Evolutionary conservation across 1,284 basidiomycete genomes (phyloP).

Genomic region (Amylostereum areolatum): DNA sequence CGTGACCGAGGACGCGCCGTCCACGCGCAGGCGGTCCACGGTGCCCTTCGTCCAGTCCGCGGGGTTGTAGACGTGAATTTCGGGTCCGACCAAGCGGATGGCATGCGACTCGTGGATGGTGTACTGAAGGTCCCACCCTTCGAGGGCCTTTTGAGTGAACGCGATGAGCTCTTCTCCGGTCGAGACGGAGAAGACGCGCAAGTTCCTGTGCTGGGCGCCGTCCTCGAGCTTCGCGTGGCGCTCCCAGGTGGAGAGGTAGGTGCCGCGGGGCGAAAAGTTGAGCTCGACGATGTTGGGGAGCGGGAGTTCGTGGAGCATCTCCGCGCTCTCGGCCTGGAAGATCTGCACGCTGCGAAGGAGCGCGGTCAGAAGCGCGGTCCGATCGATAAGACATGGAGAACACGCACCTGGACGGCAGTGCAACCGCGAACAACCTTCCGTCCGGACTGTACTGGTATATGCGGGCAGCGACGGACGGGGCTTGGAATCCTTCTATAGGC

Average conservation of each 20-base stretch:
- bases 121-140: slow-evolving; percentile 88
- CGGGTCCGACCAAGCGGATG: slow-evolving; percentile 75
- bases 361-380: not conserved
- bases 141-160: slow-evolving; percentile 81
- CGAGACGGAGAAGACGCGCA: slow-evolving; percentile 77
- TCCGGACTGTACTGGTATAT: slow-evolving; percentile 84
- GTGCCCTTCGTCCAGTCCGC: slow-evolving; percentile 75
- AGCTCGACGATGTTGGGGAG: slow-evolving; percentile 78
- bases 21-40: slow-evolving; percentile 76
- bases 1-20: slow-evolving; percentile 71
- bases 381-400: not conserved
- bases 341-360: slow-evolving; percentile 56
- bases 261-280: slow-evolving; percentile 88
- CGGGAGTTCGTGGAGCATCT: slow-evolving; percentile 63
- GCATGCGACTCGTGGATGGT: slow-evolving; percentile 89
- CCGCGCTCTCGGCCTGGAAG: slow-evolving; percentile 69
- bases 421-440: slow-evolving; percentile 84
- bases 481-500: slow-evolving; percentile 59
- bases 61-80: slow-evolving; percentile 86
- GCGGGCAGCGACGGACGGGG: slow-evolving; percentile 65
- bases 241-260: slow-evolving; percentile 93
- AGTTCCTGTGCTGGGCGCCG: slow-evolving; percentile 81
- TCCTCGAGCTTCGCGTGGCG: slow-evolving; percentile 81
- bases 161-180: slow-evolving; percentile 77
- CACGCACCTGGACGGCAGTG: slow-evolving; percentile 66